Evolutionary conservation across 306 rosid genomes (phyloP).

Genomic region (Oxytropis ochrocephala): DNA sequence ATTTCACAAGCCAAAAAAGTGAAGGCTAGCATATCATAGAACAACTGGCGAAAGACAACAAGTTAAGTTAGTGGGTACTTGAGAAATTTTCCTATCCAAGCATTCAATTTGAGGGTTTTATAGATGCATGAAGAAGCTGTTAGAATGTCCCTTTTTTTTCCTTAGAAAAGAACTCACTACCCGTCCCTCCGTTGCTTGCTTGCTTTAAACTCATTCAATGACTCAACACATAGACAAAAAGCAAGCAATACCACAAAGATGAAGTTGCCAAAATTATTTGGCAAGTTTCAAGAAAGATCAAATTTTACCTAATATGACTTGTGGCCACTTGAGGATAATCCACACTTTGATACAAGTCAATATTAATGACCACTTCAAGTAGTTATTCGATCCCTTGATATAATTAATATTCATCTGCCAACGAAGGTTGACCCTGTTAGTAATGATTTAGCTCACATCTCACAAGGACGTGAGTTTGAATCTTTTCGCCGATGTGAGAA

Average conservation of each 20-base stretch:
- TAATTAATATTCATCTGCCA: background rate
- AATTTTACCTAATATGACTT: background rate
- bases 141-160: constrained; percentile 21
- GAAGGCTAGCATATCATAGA: background rate
- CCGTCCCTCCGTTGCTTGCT: constrained; percentile 38
- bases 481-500: too few relatives aligned
- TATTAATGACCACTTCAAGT: background rate
- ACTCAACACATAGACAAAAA: constrained; percentile 9
- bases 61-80: background rate
- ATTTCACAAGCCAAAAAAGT: too few relatives aligned
- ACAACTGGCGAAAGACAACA: background rate
- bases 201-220: constrained; percentile 37
- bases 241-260: background rate
- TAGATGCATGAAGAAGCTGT: constrained; percentile 18
- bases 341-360: background rate
- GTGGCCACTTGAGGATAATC: background rate
- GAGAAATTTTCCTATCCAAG: constrained; percentile 27
- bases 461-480: too few relatives aligned
- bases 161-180: constrained; percentile 25
- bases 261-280: constrained; percentile 9
- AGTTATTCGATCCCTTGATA: background rate
- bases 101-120: constrained; percentile 7
- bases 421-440: too few relatives aligned
- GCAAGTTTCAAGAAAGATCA: background rate
- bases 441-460: too few relatives aligned